These are phyloP conservation scores for Castanea sativa DNA, from an alignment of 306 rosid species.

Conservation along the genomic window DNA sequence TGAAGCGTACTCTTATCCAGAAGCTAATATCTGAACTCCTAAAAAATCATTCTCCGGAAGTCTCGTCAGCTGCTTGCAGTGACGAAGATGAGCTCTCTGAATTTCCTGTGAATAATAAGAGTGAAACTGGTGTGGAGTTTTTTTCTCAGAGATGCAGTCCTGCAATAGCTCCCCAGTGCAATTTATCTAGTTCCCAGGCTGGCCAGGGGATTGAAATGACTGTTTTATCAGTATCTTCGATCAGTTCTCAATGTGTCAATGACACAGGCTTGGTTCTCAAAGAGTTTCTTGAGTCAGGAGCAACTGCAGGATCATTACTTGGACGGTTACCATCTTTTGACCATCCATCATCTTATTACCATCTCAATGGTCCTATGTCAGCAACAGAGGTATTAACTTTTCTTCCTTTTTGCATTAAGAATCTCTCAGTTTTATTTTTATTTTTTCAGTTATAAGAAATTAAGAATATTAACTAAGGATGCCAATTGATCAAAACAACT, in stretches of 20 bases:
- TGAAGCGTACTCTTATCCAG: constrained; percentile 87
- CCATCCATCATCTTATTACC: constrained; percentile 53
- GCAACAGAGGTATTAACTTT: constrained; percentile 46
- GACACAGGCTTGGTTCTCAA: constrained; percentile 75
- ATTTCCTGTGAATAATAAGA: constrained; percentile 38
- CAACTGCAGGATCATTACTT: constrained; percentile 49
- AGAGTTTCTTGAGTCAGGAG: constrained; percentile 72
- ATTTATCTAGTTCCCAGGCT: constrained; percentile 42
- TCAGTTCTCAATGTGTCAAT: constrained; percentile 49
- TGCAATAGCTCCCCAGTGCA: constrained; percentile 35
- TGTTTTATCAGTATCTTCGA: constrained; percentile 62
- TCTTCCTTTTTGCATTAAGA: neutral
- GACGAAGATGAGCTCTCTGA: constrained; percentile 34
- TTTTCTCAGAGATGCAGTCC: constrained; percentile 39
- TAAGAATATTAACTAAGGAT: neutral
- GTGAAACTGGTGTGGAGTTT: constrained; percentile 33
- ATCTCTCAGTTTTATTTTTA: neutral
- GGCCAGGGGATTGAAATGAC: constrained; percentile 73
- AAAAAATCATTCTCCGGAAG: constrained; percentile 44
- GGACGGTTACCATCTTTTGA: constrained; percentile 58
- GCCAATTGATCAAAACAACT: neutral
- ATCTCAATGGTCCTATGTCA: constrained; percentile 44
- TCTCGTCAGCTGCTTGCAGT: constrained; percentile 47
- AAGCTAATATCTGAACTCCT: constrained; percentile 72
- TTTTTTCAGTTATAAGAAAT: neutral